Conservation (phyloP, 352 stramenopile genomes). For the Globisporangium ultimum region DNA sequence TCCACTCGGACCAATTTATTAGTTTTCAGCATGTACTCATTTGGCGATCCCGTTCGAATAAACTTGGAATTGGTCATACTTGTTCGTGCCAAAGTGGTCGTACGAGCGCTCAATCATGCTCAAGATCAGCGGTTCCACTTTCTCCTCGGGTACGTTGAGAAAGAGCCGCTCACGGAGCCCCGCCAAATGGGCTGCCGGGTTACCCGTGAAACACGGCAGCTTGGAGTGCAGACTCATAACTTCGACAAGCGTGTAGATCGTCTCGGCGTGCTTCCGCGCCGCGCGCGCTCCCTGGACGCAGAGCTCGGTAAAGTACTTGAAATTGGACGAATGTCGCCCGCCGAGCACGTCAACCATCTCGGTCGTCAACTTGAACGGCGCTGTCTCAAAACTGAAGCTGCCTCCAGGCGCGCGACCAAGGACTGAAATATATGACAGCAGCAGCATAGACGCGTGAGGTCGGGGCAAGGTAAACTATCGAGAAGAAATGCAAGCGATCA, state of each 20-base stretch:
- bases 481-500: neutral
- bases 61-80: constrained; percentile 94
- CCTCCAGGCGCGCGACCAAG: constrained; percentile 78
- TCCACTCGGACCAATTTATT: neutral
- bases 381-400: constrained; percentile 95
- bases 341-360: constrained; percentile 96
- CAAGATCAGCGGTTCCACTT: constrained; percentile 68
- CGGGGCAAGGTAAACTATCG: neutral
- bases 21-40: constrained; percentile 19
- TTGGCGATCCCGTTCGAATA: constrained; percentile 91
- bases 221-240: constrained; percentile 91
- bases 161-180: constrained; percentile 68
- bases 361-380: constrained; percentile 96
- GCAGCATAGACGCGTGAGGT: neutral
- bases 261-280: constrained; percentile 88
- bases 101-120: constrained; percentile 93
- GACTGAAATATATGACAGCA: constrained; percentile 23
- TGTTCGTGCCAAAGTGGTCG: constrained; percentile 94
- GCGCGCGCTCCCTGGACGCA: constrained; percentile 93
- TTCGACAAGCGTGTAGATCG: constrained; percentile 94
- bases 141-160: constrained; percentile 58
- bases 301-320: constrained; percentile 92
- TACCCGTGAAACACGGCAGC: constrained; percentile 62
- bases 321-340: constrained; percentile 88
- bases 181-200: constrained; percentile 27